Conservation (phyloP, 2,329 filamentous ascomycete genomes). For the Saccharata proteae region DNA sequence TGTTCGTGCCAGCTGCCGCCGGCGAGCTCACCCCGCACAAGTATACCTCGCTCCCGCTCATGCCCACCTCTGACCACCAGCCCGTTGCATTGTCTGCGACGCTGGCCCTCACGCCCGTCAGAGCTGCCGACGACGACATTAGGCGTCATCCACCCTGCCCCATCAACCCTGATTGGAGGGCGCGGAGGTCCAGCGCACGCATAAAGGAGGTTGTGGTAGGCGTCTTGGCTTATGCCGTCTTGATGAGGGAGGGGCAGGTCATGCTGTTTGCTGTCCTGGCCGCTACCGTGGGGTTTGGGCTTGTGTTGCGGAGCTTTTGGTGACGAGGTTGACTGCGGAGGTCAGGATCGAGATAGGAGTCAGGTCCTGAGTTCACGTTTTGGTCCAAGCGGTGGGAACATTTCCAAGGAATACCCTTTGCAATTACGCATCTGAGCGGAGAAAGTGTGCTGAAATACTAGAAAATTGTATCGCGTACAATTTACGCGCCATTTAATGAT, state of each 20-base stretch:
- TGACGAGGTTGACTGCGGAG: no score
- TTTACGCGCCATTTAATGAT: no score
- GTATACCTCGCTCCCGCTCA: slow-evolving; percentile 66
- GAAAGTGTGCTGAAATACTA: no score
- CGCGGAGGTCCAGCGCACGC: slow-evolving; percentile 41
- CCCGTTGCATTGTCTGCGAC: slow-evolving; percentile 62
- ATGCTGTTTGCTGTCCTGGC: slow-evolving; percentile 18
- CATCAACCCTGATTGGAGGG: slow-evolving; percentile 45
- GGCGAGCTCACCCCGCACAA: slow-evolving; percentile 41
- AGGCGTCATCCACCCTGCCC: slow-evolving; percentile 41
- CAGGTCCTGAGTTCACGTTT: no score
- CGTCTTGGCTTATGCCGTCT: slow-evolving; percentile 40
- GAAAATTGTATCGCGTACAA: no score
- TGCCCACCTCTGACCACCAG: slow-evolving; percentile 78
- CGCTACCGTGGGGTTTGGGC: no score
- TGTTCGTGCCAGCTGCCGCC: slow-evolving; percentile 46
- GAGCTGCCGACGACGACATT: slow-evolving; percentile 21
- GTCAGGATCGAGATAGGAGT: no score
- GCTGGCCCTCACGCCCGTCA: slow-evolving; percentile 45
- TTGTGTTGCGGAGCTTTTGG: no score
- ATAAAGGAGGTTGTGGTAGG: slow-evolving; percentile 49
- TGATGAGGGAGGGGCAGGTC: slow-evolving; percentile 35
- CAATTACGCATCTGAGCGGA: no score
- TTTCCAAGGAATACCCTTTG: no score
- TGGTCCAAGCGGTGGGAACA: no score